phyloP scores from a whole-genome alignment of 2,329 filamentous ascomycete species.

The Monascus ruber region DNA sequence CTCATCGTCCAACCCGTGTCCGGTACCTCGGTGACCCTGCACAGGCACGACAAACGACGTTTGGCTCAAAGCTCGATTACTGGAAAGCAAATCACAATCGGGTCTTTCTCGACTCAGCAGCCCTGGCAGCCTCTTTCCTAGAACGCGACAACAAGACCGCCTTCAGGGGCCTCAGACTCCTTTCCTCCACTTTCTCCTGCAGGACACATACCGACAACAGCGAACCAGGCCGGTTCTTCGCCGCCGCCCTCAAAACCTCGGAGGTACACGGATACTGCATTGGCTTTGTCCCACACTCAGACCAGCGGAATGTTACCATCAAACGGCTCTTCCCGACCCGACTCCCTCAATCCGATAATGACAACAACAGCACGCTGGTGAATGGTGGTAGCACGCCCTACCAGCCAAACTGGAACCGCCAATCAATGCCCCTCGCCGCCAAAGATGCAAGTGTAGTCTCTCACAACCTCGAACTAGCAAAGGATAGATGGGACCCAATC shows the following conservation, averaged over 20 bases:
- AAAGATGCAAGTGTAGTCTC: constrained; percentile 1
- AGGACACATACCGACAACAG: neutral
- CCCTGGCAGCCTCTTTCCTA: constrained; percentile 6
- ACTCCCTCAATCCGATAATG: neutral
- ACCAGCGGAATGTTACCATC: constrained; percentile 1
- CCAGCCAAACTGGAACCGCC: too few species aligned
- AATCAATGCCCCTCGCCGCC: neutral
- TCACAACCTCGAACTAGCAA: constrained; percentile 3
- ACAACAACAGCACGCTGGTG: neutral
- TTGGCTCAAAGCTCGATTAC: constrained; percentile 4
- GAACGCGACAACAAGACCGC: constrained; percentile 4
- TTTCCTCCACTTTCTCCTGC: constrained; percentile 1
- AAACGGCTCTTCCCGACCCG: constrained; percentile 1
- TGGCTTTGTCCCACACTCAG: constrained; percentile 3
- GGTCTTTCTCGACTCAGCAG: constrained; percentile 11
- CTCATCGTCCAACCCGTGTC: constrained; percentile 8
- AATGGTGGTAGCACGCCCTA: neutral
- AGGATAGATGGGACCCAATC: constrained; percentile 5
- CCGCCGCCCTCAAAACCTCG: constrained; percentile 7
- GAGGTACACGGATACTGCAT: constrained; percentile 9
- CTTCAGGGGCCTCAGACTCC: constrained; percentile 8
- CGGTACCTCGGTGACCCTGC: constrained; percentile 10
- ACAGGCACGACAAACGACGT: neutral
- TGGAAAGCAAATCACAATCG: constrained; percentile 9
- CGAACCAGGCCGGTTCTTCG: constrained; percentile 3